Percentiles rank a stretch among this genome's conserved stretches.
Evolutionary conservation across 805 yeast species (phyloP).

Genomic region (Candida dajiaensis): DNA sequence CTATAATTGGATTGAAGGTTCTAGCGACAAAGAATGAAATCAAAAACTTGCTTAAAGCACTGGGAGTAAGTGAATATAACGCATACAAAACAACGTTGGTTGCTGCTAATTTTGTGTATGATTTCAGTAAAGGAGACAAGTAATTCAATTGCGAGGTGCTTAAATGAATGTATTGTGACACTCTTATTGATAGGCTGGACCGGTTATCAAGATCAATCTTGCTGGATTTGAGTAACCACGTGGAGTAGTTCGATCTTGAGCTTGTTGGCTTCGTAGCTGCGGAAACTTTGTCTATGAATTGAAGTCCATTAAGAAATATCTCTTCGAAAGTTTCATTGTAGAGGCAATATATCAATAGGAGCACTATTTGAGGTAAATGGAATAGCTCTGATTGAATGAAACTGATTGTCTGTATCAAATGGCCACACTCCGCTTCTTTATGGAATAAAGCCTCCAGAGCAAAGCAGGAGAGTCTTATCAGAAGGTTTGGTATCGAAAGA

Average conservation of each 20-base stretch:
- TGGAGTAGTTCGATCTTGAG: constrained; percentile 1
- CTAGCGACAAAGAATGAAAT: constrained; percentile 6
- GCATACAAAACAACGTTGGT: constrained; percentile 1
- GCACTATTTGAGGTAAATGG: constrained; percentile 1
- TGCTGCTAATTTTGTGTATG: neutral
- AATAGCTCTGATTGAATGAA: constrained; percentile 1
- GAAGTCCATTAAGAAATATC: constrained; percentile 9
- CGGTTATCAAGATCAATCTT: constrained; percentile 1
- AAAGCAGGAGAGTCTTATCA: neutral
- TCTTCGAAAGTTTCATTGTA: constrained; percentile 8
- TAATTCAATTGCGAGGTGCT: constrained; percentile 1
- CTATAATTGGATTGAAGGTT: constrained; percentile 7
- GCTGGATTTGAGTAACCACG: constrained; percentile 1
- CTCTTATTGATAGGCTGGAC: neutral
- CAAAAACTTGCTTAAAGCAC: neutral
- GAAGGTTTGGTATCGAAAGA: constrained; percentile 1
- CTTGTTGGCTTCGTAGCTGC: neutral
- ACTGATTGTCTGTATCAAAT: neutral
- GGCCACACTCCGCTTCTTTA: neutral
- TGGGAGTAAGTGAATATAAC: neutral
- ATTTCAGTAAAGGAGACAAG: neutral
- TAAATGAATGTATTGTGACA: neutral
- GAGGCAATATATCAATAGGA: constrained; percentile 3
- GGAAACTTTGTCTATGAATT: constrained; percentile 9
- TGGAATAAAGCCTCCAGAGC: neutral